Percentiles rank a stretch among this genome's conserved stretches.
Evolutionary conservation across 495 filamentous ascomycete species (phyloP).

Genomic region (Neurospora tetraspora): DNA sequence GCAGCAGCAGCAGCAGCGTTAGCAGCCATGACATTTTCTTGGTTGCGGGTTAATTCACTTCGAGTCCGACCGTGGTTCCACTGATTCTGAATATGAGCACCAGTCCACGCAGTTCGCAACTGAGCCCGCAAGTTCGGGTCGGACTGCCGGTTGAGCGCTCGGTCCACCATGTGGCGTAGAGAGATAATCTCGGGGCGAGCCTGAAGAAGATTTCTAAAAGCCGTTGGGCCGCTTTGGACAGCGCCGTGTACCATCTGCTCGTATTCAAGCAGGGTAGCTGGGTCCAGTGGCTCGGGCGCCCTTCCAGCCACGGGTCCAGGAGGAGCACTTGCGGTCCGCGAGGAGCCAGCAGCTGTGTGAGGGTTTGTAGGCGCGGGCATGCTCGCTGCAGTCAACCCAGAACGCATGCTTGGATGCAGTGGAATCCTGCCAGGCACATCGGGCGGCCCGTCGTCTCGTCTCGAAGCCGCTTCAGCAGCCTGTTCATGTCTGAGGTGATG

Average conservation of each 20-base stretch:
- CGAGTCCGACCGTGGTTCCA: conserved; percentile 27
- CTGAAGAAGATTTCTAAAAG: conserved; percentile 32
- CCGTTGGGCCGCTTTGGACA: conserved; percentile 32
- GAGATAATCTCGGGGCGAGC: conserved; percentile 34
- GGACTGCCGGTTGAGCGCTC: conserved; percentile 31
- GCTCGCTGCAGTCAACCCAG: background rate
- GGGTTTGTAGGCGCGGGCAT: background rate
- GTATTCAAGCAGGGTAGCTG: conserved; percentile 15
- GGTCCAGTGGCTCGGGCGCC: background rate
- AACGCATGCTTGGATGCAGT: conserved; percentile 12
- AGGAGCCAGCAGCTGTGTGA: background rate
- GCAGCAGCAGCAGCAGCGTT: background rate
- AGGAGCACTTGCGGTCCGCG: conserved; percentile 1
- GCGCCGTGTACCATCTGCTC: conserved; percentile 32
- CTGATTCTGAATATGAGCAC: conserved; percentile 31
- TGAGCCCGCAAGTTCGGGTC: conserved; percentile 30
- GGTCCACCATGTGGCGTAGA: conserved; percentile 29
- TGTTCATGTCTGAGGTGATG: conserved; percentile 63
- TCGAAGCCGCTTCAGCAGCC: conserved; percentile 32
- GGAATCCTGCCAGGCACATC: conserved; percentile 1
- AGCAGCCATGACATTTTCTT: conserved; percentile 4
- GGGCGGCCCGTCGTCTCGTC: conserved; percentile 1
- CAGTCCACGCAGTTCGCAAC: conserved; percentile 32
- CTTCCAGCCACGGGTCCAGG: background rate
- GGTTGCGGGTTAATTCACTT: conserved; percentile 16